These are phyloP conservation scores for Naganishia randhawae DNA, from an alignment of 768 basidiomycete genomes.

Conservation along the genomic window DNA sequence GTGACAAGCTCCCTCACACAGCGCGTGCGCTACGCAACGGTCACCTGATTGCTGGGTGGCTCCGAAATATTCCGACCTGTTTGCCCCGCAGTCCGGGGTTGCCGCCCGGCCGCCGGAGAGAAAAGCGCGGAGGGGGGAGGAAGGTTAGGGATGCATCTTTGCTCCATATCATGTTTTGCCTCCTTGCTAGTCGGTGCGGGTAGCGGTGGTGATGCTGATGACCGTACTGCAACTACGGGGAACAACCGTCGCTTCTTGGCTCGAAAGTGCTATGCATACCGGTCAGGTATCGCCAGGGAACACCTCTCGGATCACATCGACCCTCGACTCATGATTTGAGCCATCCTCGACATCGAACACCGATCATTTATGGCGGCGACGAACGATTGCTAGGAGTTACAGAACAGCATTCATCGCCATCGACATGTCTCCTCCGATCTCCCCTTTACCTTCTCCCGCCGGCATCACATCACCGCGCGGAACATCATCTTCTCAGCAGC, in stretches of 20 bases:
- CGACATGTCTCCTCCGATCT: not conserved
- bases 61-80: no score
- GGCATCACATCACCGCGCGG: not conserved
- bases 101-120: no score
- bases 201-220: no score
- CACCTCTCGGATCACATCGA: not conserved
- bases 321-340: not conserved
- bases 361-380: not conserved
- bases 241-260: not conserved
- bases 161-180: no score
- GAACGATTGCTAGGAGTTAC: not conserved
- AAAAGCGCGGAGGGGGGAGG: no score
- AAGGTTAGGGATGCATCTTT: no score
- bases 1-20: no score
- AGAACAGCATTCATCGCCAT: not conserved
- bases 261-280: not conserved
- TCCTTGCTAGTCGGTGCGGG: no score
- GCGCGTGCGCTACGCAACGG: no score
- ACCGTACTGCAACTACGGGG: no score
- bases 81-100: no score
- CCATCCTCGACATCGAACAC: not conserved
- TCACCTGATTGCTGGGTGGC: no score
- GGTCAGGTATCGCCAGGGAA: not conserved
- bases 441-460: not conserved
- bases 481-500: not conserved